These are phyloP conservation scores for Metarhizium album DNA, from an alignment of 2,329 filamentous ascomycete species.

Conservation along the genomic window DNA sequence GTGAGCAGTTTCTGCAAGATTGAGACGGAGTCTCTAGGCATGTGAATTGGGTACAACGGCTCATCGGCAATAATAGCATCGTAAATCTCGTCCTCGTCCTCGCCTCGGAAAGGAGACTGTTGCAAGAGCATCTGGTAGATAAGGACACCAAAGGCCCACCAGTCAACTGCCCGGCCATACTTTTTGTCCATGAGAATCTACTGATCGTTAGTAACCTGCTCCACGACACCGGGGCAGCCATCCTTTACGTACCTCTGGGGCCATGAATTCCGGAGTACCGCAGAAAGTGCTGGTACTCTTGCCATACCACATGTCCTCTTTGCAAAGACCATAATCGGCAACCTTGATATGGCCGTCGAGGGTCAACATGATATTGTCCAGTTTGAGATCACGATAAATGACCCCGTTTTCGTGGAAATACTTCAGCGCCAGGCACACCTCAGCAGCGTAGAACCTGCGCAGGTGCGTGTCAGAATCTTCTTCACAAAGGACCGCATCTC, in stretches of 20 bases:
- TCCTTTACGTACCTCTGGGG: slow-evolving; percentile 61
- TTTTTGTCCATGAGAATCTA: slow-evolving; percentile 97
- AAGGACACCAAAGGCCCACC: slow-evolving; percentile 98
- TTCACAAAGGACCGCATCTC: background rate
- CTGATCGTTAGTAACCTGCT: slow-evolving; percentile 8
- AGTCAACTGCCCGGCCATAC: slow-evolving; percentile 93
- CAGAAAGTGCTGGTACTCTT: slow-evolving; percentile 97
- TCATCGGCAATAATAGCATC: slow-evolving; percentile 96
- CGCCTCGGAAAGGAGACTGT: slow-evolving; percentile 95
- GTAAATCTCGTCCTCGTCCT: slow-evolving; percentile 99
- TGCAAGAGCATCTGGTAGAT: slow-evolving; percentile 99
- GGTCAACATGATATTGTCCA: slow-evolving; percentile 82
- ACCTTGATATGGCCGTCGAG: slow-evolving; percentile 98
- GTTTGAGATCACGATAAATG: slow-evolving; percentile 96
- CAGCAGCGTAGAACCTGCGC: slow-evolving; percentile 85
- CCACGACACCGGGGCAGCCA: no score
- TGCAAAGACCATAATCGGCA: slow-evolving; percentile 96
- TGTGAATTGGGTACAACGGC: slow-evolving; percentile 94
- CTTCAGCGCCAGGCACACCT: slow-evolving; percentile 93
- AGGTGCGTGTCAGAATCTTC: background rate
- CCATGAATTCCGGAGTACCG: slow-evolving; percentile 99
- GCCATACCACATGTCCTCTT: slow-evolving; percentile 99
- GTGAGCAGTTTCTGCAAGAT: slow-evolving; percentile 96
- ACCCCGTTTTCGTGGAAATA: slow-evolving; percentile 99
- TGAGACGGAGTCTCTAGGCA: slow-evolving; percentile 94